phyloP scores from a whole-genome alignment of 2,329 filamentous ascomycete species.

The Alternaria brassicae region DNA sequence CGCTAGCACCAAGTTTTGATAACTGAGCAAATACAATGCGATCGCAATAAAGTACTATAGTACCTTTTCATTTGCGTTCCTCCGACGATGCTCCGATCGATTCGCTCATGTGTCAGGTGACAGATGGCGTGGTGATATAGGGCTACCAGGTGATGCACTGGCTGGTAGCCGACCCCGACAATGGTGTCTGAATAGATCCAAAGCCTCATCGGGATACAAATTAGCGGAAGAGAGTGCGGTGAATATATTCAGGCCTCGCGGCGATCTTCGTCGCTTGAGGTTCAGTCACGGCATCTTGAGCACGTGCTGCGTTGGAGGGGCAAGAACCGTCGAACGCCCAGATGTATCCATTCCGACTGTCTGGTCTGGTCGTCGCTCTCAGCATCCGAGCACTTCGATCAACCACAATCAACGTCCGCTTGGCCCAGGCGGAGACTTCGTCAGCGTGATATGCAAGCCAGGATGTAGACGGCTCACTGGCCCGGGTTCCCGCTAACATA shows the following conservation, averaged over 20 bases:
- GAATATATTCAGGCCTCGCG: conserved; percentile 1
- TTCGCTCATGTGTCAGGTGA: conserved; percentile 22
- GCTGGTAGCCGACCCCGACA: background rate
- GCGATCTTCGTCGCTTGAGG: background rate
- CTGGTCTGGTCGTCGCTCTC: background rate
- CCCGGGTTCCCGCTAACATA: conserved; percentile 38
- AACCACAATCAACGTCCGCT: conserved; percentile 32
- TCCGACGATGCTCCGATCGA: conserved; percentile 17
- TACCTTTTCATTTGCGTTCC: conserved; percentile 17
- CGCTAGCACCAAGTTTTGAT: background rate
- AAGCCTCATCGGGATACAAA: background rate
- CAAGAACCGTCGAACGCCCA: conserved; percentile 5
- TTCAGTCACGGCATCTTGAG: background rate
- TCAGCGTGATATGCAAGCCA: conserved; percentile 36
- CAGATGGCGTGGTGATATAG: conserved; percentile 13
- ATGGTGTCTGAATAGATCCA: background rate
- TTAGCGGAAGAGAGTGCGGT: background rate
- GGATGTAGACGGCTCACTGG: conserved; percentile 26
- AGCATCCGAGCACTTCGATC: conserved; percentile 1
- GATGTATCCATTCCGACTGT: conserved; percentile 12
- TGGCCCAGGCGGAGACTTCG: conserved; percentile 21
- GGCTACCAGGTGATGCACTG: conserved; percentile 3
- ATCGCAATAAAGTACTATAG: conserved; percentile 22
- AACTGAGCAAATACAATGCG: conserved; percentile 14
- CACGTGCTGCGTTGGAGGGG: background rate